These are phyloP conservation scores for Comarum palustre DNA, from an alignment of 306 rosid genomes.

Conservation along the genomic window DNA sequence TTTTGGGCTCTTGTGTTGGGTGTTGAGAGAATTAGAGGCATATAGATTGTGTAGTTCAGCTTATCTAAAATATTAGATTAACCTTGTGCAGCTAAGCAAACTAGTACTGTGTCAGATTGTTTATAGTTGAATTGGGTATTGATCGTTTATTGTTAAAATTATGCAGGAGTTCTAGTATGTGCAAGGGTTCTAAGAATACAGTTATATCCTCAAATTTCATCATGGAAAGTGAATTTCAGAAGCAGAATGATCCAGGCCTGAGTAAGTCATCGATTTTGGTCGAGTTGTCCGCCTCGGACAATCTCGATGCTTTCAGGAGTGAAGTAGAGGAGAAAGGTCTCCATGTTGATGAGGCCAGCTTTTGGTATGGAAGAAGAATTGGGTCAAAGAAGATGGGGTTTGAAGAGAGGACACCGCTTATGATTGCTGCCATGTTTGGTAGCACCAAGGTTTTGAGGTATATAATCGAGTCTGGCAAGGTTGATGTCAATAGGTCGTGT, in stretches of 20 bases:
- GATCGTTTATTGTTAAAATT: conserved; percentile 22
- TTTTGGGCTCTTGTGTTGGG: background rate
- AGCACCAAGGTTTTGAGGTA: conserved; percentile 62
- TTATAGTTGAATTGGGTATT: conserved; percentile 26
- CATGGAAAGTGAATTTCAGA: conserved; percentile 67
- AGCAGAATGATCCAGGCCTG: conserved; percentile 37
- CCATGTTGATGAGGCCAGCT: conserved; percentile 54
- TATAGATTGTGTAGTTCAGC: background rate
- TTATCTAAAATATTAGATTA: conserved; percentile 9
- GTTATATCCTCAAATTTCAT: conserved; percentile 37
- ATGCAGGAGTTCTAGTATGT: conserved; percentile 71
- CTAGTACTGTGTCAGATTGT: background rate
- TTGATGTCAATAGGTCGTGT: conserved; percentile 65
- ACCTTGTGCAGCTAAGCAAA: background rate
- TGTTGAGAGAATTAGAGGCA: no score
- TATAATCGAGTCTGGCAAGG: conserved; percentile 53
- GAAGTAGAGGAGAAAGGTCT: conserved; percentile 69
- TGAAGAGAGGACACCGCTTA: conserved; percentile 83
- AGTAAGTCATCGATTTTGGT: conserved; percentile 51
- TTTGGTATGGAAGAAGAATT: conserved; percentile 89
- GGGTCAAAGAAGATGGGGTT: conserved; percentile 91
- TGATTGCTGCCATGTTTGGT: conserved; percentile 92
- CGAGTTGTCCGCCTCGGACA: conserved; percentile 78
- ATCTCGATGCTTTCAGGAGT: conserved; percentile 59
- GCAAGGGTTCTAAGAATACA: conserved; percentile 59